Base-by-base conservation (phyloP, 2,329 filamentous ascomycete genomes). In the Pseudogymnoascus sp. region DNA sequence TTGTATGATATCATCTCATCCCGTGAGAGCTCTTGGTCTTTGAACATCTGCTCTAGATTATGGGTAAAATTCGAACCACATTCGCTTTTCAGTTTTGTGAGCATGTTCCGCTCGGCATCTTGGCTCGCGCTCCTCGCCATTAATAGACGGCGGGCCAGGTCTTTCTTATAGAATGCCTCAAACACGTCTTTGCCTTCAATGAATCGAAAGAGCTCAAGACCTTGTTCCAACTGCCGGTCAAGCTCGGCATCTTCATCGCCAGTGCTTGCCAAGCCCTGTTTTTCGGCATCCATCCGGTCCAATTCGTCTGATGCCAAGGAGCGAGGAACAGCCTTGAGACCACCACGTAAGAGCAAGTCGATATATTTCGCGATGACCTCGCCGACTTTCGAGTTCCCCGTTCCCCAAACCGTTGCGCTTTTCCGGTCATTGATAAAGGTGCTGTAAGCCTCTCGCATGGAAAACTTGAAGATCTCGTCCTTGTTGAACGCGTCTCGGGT, bases 321-420 rank as follows among this genome's bases (percentile, higher is more conserved):
- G 50, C 86, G 82, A 1, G 90, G 91, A 7, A 96, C 83, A 0
- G 89, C 88, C 74, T 96, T 97, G 56, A 93, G 82, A 1, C 95
- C 96, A 60, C 91, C 91, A 63, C 92, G 87, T 34, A 99, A 82
- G 18, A 99, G 81, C 78, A 89, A 82, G 75, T 99, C 95, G 66
- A 99, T 89, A 70, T 97, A 93, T 76, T 97, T 97, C 31, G 95
- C 96, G 69, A 97, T 96, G 93, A 97, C 96, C 78, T 99, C 95
- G 60, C 93, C 95, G 12, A 96, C 91, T 79, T 96, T 97, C 16
- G 92, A 91, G 63, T 93, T 96, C 63, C 92, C 89, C 0, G 90
- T 91, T 61, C 86, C 85, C 84, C 89, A 93, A 4, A 86, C 80
- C 6, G 84, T 82, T 1, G 84, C 86, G 71, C 88, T 89, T 72